Evolutionary conservation across 2,329 filamentous ascomycete genomes (phyloP), one percentile per base, ranked within the genome.

Genomic region (Allantophomopsis cytisporea): DNA sequence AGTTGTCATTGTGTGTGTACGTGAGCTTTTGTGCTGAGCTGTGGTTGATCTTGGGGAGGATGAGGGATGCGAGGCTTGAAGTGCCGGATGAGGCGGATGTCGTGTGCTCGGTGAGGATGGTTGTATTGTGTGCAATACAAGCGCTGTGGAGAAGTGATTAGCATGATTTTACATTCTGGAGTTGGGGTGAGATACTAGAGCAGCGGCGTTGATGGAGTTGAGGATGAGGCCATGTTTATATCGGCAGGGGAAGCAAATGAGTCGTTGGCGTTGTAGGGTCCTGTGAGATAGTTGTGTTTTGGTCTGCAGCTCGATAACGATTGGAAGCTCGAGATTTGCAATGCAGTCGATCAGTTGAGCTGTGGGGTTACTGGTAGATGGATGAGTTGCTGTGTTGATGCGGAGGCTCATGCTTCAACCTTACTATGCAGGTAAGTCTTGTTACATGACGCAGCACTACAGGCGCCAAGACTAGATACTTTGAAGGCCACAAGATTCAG

Each of bases 31-130:
- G 79, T 1, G 87, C 71, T 21, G 71, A 66, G 47, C 69, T 64
- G 65, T 98, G 91, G 41, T 73, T 71, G 68, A 98, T 94, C 61
- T 94, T 94, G 42, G 93, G 91, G 35, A 98, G 85, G 65, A 98
- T 87, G 52, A 95, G 70, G 35, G 87, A 91, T 49, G 89, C 86
- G 52, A 96, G 82, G 11, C 82, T 87, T 4, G 86, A 87, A 41
- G 85, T 83, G 50, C 85, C 78, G 33, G 81, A 85, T 8, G 83
- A 80, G 45, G 87, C 83, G 2, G 86, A 86, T 28, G 85, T 80
- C 37, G 86, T 93, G 66, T 93, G 89, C 65, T 98, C 91, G 54
- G 84, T 68, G 44, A 98, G 79, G 62, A 98, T 94, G 35, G 88
- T 96, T 40, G 77, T 84, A 55, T 91, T 81, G 65, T 96, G 80